Evolutionary conservation across 2,329 filamentous ascomycete species (phyloP), one percentile per base, ranked within the genome.

Genomic region (Chaetomium sp.): DNA sequence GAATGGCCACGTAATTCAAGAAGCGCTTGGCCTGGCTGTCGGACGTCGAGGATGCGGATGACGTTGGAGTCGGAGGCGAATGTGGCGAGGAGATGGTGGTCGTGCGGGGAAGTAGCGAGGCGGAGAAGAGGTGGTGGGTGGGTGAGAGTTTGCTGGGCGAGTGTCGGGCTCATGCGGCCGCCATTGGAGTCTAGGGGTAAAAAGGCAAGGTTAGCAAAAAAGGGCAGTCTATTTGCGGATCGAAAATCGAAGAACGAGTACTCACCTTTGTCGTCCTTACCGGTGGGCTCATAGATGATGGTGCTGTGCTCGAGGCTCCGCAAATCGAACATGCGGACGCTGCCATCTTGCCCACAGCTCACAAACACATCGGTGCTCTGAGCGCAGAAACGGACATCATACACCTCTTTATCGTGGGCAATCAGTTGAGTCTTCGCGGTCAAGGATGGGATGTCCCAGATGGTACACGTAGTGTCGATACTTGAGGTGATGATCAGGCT

Each of bases 311-410:
- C 94, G 52, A 99, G 75, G 70, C 92, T 97, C 67, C 94, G 84
- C 59, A 99, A 77, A 71, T 99, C 94, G 72, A 99, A 99, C 94
- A 99, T 99, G 65, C 94, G 85, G 33, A 99, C 94, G 70, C 92
- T 97, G 41, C 94, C 94, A 69, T 99, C 94, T 54, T 95, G 92
- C 51, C 94, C 94, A 70, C 94, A 99, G 70, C 90, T 96, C 36
- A 97, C 94, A 70, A 99, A 99, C 1, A 97, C 91, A 67, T 99
- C 94, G n/a, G 96, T 90, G 65, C 91, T 96, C 64, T 95, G 94
- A 49, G 94, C 94, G 73, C 94, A 99, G 74, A 99, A 99, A 19
- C 94, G 86, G 48, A 99, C 94, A 69, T 99, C 94, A 67, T 96
- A 99, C 5, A 99, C 94, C 72, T 99, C 94, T 72, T 97, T 97